Evolutionary conservation across 495 filamentous ascomycete genomes (phyloP).

Genomic region (Neurospora tetrasperma): DNA sequence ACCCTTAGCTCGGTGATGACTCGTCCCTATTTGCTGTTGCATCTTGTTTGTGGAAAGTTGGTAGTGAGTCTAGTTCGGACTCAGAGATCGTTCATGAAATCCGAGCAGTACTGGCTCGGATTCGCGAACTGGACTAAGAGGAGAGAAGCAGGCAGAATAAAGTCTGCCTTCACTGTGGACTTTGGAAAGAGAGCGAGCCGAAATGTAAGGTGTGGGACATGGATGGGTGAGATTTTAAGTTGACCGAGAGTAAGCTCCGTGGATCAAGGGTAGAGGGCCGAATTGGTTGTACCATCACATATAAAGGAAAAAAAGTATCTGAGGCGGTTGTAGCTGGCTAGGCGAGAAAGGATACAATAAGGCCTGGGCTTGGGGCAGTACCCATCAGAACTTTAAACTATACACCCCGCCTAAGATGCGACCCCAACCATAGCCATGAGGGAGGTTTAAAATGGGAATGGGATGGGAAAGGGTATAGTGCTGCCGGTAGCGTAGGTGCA

Average conservation of each 20-base stretch:
- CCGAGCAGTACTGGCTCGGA: not conserved
- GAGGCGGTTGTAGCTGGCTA: not conserved
- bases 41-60: not conserved
- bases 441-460: not conserved
- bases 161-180: not conserved
- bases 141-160: not conserved
- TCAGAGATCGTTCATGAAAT: not conserved
- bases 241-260: not conserved
- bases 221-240: not conserved
- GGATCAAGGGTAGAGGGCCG: not conserved
- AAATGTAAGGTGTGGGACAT: not conserved
- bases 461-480: not conserved
- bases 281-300: not conserved
- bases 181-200: not conserved
- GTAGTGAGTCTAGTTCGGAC: not conserved
- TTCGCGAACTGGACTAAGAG: not conserved
- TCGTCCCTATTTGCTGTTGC: not conserved
- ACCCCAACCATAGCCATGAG: not conserved
- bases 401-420: not conserved
- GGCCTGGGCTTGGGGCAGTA: not conserved
- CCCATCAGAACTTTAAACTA: not conserved
- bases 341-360: not conserved
- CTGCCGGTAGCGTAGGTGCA: not conserved
- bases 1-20: not conserved
- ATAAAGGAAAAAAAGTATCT: not conserved